Evolutionary conservation across 257 asterid genomes (phyloP), one percentile per base, ranked within the genome.

Genomic region (Solanum chilense): DNA sequence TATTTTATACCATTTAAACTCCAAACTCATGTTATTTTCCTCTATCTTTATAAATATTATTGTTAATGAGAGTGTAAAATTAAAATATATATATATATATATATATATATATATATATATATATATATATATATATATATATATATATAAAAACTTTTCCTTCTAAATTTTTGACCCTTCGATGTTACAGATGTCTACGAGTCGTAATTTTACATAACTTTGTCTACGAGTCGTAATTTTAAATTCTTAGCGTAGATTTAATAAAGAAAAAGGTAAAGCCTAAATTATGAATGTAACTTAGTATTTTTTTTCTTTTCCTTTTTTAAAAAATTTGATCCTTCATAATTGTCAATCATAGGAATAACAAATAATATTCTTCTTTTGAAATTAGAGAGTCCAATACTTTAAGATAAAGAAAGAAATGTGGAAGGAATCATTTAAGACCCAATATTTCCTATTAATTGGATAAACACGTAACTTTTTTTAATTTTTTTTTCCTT

Each of bases 351-450:
- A 44, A 44, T 44, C 41, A 77, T 44, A 14, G 25, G n/a, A 8
- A n/a, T 15, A 15, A 2, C 29, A 45, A 56, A 44, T 44, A 21
- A 27, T 78, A 78, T 78, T 78, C 41, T 16, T 44, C 39, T 77
- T 42, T 44, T 78, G 41, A 78, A 45, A 78, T 45, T 44, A 78
- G 84, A 78, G 2, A 44, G 25, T 25, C 25, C 64, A 27, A 45
- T 44, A 14, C 64, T 78, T 78, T 78, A 78, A 18, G 64, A 78
- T 45, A 78, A 25, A 44, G 84, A 44, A 44, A 25, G 9, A 37
- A 74, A 37, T 74, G 11, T 37, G 82, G 31, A 39, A 74, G 82
- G 81, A 15, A 44, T 78, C 84, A 78, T 44, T 78, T 21, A 74
- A 5, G 52, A 39, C 52, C 31, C 5, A 12, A 37, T 74, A 74